Conservation (phyloP, 2,329 filamentous ascomycete genomes). For the Ceratocystis lukuohia region DNA sequence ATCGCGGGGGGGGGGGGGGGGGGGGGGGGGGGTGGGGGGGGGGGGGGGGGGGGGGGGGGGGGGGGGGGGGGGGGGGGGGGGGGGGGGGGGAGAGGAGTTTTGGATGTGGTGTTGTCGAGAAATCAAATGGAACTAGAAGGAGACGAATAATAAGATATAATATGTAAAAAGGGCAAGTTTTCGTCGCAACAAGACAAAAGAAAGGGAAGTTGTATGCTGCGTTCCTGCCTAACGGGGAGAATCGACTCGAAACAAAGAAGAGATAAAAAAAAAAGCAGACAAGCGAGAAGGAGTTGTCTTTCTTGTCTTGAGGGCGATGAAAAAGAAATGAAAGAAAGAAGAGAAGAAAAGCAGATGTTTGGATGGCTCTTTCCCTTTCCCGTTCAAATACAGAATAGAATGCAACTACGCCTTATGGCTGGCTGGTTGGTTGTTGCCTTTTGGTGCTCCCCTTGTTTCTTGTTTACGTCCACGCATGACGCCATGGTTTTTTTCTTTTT, state of each 20-base stretch:
- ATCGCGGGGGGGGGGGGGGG: too few species aligned
- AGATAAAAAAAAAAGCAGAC: not conserved
- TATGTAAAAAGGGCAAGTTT: not conserved
- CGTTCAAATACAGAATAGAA: not conserved
- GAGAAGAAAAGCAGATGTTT: not conserved
- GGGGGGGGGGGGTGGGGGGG: too few species aligned
- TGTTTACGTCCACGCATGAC: slow-evolving; percentile 3
- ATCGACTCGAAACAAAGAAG: not conserved
- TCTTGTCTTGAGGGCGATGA: not conserved
- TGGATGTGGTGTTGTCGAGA: not conserved
- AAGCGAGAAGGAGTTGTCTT: not conserved
- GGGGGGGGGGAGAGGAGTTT: not conserved
- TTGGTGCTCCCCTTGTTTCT: not conserved
- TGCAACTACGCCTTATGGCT: not conserved
- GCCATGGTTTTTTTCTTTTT: slow-evolving; percentile 4
- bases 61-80: too few species aligned
- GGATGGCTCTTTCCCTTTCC: too few species aligned
- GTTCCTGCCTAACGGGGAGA: not conserved
- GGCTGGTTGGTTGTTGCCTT: not conserved
- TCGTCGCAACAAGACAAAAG: not conserved
- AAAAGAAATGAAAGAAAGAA: slow-evolving; percentile 5
- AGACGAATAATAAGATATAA: not conserved
- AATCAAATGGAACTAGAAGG: not conserved
- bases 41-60: too few species aligned
- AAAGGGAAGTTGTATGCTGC: not conserved